Percentiles rank a stretch among this genome's conserved stretches.
These are phyloP conservation scores for Penicillium oxalicum DNA, from an alignment of 2,329 filamentous ascomycete species.

Conservation along the genomic window DNA sequence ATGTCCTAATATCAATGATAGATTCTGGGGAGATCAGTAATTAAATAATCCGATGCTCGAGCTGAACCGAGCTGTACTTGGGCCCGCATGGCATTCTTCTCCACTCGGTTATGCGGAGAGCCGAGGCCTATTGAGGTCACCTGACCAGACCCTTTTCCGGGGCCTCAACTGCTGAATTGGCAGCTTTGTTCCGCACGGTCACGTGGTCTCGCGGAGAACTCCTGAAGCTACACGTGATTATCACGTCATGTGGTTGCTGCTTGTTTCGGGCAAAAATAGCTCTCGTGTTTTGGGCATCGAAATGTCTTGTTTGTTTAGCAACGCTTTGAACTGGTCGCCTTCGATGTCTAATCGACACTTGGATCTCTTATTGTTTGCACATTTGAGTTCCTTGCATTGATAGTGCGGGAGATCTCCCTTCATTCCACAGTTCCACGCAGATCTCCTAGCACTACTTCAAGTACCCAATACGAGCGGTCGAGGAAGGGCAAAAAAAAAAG, in stretches of 20 bases:
- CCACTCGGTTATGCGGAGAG: slow-evolving; percentile 18
- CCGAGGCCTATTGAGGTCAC: slow-evolving; percentile 5
- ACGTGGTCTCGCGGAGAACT: background rate
- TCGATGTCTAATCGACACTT: background rate
- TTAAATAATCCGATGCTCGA: slow-evolving; percentile 3
- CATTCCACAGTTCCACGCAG: slow-evolving; percentile 19
- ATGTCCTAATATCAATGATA: background rate
- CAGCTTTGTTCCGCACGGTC: background rate
- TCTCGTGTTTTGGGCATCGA: slow-evolving; percentile 1
- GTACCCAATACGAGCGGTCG: slow-evolving; percentile 3
- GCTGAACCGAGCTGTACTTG: background rate
- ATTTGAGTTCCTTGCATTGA: background rate
- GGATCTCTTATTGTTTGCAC: background rate
- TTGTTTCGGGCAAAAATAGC: slow-evolving; percentile 12
- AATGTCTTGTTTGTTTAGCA: background rate
- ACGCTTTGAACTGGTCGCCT: background rate
- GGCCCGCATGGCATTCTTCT: slow-evolving; percentile 5
- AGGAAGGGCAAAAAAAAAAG: slow-evolving; percentile 3
- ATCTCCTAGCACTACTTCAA: slow-evolving; percentile 16
- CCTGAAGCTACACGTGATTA: slow-evolving; percentile 8
- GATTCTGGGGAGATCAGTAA: background rate
- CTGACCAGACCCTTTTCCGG: no score
- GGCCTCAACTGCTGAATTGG: no score
- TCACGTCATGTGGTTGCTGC: slow-evolving; percentile 16
- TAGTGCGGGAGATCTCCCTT: slow-evolving; percentile 16